Evolutionary conservation across 805 yeast species (phyloP), one percentile per base, ranked within the genome.

Genomic region (Lipomyces kockii): DNA sequence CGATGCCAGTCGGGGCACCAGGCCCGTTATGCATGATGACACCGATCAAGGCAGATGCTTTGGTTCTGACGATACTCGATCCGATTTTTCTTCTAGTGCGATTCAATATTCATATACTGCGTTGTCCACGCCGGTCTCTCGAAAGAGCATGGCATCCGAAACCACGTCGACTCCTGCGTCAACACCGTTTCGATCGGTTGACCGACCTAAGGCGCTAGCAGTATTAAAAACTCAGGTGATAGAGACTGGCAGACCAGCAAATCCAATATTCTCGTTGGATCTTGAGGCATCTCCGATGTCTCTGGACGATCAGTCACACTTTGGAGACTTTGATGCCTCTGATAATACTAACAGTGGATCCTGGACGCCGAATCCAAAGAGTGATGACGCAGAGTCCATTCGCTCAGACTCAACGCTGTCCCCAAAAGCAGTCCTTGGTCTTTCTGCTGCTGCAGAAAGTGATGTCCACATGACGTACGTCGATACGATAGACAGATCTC

Each of bases 111-210:
- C 27, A n/a, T 56, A 70, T 29, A 67, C 67, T 32, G 51, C 61
- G 6, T 46, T 66, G 9, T 62, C 66, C 11, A 65, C 71, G 7
- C 71, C 71, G 11, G 63, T 61, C 4, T 68, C 71, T 17, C 61
- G 61, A 12, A 56, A 67, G 56, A 68, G 71, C 57, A 34, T 46
- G 32, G 46, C 60, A 2, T 61, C 66, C 4, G 69, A 58, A 37
- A 39, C 35, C 27, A 25, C 59, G 4, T 67, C 70, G 17, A 67
- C 70, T n/a, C 70, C 70, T 12, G 70, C 65, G 5, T 56, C 68
- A 37, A 67, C 70, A 2, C 70, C 70, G 3, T 64, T 61, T 25
- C 60, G 57, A 20, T 65, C 69, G 14, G 25, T 51, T 34, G 66
- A 67, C 32, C 63, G 51, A 22, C 29, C 53, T 12, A 58, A 58